phyloP scores from a whole-genome alignment of 768 basidiomycete species.

The Roridomyces roridus region DNA sequence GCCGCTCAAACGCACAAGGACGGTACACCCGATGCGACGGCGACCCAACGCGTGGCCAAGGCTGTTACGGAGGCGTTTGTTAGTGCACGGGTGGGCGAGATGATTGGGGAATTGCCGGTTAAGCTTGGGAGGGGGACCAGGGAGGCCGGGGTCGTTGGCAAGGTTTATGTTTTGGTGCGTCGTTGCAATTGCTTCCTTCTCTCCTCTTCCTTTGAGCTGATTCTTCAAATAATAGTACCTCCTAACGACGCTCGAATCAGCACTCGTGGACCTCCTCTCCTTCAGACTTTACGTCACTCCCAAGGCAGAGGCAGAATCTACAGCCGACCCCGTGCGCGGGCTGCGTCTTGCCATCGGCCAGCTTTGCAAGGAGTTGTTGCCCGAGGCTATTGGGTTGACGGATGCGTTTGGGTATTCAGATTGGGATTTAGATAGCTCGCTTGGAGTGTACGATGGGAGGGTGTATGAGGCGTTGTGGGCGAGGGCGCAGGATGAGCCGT shows the following conservation, averaged over 20 bases:
- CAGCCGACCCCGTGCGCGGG: slow-evolving; percentile 49
- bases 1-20: slow-evolving; percentile 43
- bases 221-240: slow-evolving; percentile 54
- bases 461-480: slow-evolving; percentile 75
- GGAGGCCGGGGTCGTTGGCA: slow-evolving; percentile 36
- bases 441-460: slow-evolving; percentile 67
- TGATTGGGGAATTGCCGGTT: slow-evolving; percentile 42
- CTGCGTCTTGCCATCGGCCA: slow-evolving; percentile 57
- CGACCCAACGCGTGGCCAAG: slow-evolving; percentile 61
- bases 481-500: slow-evolving; percentile 60
- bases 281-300: slow-evolving; percentile 48
- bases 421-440: slow-evolving; percentile 76
- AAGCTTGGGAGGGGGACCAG: slow-evolving; percentile 24
- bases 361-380: slow-evolving; percentile 58
- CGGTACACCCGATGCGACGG: slow-evolving; percentile 56
- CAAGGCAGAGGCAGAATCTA: slow-evolving; percentile 2
- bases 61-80: slow-evolving; percentile 77
- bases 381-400: slow-evolving; percentile 69
- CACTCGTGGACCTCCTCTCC: slow-evolving; percentile 64
- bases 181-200: not conserved
- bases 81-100: slow-evolving; percentile 56
- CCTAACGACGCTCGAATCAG: slow-evolving; percentile 59
- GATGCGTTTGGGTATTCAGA: slow-evolving; percentile 80
- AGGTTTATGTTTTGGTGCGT: slow-evolving; percentile 54
- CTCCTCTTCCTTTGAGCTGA: not conserved